Percentiles rank a stretch among this genome's conserved stretches.
Evolutionary conservation across 331 rosid genomes (phyloP).

Genomic region (Arachis monticola): DNA sequence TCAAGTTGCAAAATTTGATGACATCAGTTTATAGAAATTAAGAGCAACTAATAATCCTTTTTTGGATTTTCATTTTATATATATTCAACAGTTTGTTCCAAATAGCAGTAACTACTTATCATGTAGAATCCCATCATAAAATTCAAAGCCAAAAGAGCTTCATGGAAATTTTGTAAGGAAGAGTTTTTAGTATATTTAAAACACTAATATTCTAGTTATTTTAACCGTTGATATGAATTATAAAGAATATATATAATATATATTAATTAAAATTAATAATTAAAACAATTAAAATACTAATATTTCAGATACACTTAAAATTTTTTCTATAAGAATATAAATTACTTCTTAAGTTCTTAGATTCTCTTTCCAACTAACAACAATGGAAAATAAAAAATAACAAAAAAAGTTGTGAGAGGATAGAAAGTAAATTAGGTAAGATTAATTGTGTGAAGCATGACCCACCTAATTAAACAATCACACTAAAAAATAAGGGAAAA

Average conservation of each 20-base stretch:
- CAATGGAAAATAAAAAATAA: not conserved
- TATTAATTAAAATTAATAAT: too few relatives aligned
- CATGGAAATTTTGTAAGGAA: not conserved
- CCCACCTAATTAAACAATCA: not conserved
- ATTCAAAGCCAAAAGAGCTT: not conserved
- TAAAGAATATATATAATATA: too few relatives aligned
- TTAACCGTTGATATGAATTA: too few relatives aligned
- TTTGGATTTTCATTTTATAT: not conserved
- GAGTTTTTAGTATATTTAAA: not conserved
- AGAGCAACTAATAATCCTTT: not conserved
- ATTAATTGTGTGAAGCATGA: not conserved
- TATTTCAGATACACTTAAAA: too few relatives aligned
- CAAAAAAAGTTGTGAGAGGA: not conserved
- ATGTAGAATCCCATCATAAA: not conserved
- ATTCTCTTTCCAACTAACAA: not conserved
- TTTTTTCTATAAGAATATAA: not conserved
- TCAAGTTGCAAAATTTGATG: conserved; percentile 15
- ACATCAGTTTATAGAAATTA: not conserved
- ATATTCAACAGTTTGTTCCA: not conserved
- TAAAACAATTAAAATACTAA: too few relatives aligned
- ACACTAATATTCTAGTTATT: too few relatives aligned
- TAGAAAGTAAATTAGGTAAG: not conserved
- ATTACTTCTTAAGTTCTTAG: not conserved
- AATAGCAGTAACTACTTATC: not conserved
- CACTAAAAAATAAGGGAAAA: not conserved